Conservation (phyloP, 2,329 filamentous ascomycete genomes). For the Plectosphaerella sp. region DNA sequence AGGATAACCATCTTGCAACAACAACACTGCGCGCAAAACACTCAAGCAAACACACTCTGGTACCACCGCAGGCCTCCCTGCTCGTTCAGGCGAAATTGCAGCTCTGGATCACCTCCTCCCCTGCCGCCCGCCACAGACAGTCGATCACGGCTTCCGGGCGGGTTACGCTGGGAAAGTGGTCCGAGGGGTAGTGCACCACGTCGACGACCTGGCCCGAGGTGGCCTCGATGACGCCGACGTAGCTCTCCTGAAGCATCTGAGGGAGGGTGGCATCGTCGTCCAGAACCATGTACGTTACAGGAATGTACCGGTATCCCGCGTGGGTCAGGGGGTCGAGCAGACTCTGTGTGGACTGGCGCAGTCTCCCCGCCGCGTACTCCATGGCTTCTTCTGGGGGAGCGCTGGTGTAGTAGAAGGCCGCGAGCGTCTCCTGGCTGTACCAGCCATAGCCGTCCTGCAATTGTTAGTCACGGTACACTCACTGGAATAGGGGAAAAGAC, state of each 20-base stretch:
- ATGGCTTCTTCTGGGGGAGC: background rate
- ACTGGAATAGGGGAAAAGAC: background rate
- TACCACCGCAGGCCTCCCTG: too few species aligned
- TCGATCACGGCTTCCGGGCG: background rate
- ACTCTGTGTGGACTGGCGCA: background rate
- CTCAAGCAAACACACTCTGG: too few species aligned
- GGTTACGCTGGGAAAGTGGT: constrained; percentile 4
- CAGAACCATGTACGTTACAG: background rate
- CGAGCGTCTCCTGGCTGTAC: background rate
- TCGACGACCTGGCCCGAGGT: constrained; percentile 4
- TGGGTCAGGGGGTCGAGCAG: background rate
- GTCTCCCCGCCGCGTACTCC: background rate
- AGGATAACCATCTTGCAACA: too few species aligned
- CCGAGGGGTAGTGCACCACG: background rate
- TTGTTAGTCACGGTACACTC: background rate
- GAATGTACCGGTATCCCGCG: background rate
- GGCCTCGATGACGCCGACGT: constrained; percentile 2
- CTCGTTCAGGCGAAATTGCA: background rate
- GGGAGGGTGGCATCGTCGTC: background rate
- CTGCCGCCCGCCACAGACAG: background rate
- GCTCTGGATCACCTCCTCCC: background rate
- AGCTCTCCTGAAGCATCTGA: background rate
- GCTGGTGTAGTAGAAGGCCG: background rate
- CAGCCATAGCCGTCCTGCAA: constrained; percentile 1
- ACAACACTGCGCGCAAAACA: too few species aligned